Base-by-base conservation (phyloP, 2,329 filamentous ascomycete genomes). In the Colletotrichum cereale region DNA sequence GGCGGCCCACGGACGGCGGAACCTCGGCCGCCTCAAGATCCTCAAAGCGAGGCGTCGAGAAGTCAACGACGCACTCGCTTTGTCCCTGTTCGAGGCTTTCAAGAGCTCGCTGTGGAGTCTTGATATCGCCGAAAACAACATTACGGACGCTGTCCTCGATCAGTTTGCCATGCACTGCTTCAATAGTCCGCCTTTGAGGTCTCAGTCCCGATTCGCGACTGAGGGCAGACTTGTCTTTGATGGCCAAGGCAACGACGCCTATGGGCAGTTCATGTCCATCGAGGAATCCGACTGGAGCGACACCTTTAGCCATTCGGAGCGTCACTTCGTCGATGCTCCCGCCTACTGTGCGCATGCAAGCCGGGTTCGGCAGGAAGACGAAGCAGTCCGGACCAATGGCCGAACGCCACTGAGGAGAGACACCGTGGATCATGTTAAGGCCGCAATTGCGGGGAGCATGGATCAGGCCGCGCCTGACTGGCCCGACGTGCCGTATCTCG, bases 81-180 rank as follows among this genome's bases (percentile, higher is more conserved):
- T 78, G 0, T 52, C 77, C 3, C 73, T 84, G 50, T 75, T 87
- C 75, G 73, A 76, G 69, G 73, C 77, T 6, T 83, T 83, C 58
- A 67, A 73, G 5, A 70, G 70, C 14, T 84, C 81, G 36, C 77
- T 91, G 14, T 91, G 89, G 88, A 89, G 88, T 74, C 76, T 91
- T 5, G 88, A 91, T 72, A 61, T 91, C 0, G 81, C 83, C 47
- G 64, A 83, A 7, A 91, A 91, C 73, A 82, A 81, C 14, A 75
- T 91, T 12, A 85, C 84, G 0, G 88, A 90, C 74, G 74, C 47
- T 2, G 74, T 80, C 4, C 75, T 89, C 14, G 75, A 80, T 10
- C 47, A 60, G 3, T 72, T 86, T 18, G 71, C 77, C 7, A 53
- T 77, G 7, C 73, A 74, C 24, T 83, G 80, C 71, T 80, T 86